phyloP scores from a whole-genome alignment of 805 yeast species.

The Nakazawaea wyomingensis region DNA sequence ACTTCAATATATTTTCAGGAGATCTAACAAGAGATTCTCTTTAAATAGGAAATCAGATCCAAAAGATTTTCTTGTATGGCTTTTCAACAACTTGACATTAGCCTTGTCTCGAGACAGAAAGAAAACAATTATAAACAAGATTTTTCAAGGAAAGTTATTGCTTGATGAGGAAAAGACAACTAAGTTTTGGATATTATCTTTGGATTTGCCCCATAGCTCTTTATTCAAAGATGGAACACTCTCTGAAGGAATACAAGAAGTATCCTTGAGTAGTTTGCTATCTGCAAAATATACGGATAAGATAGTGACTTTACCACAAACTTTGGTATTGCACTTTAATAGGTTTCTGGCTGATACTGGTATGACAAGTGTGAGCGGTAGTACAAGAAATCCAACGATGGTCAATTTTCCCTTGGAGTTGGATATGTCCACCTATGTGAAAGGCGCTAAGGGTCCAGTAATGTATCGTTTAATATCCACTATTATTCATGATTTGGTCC shows the following conservation, averaged over 20 bases:
- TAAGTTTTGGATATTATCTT: slow-evolving; percentile 48
- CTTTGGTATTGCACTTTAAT: slow-evolving; percentile 51
- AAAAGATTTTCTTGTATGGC: slow-evolving; percentile 53
- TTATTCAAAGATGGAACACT: slow-evolving; percentile 46
- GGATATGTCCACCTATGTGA: slow-evolving; percentile 30
- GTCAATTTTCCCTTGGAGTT: slow-evolving; percentile 50
- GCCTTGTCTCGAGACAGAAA: slow-evolving; percentile 18
- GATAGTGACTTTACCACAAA: slow-evolving; percentile 43
- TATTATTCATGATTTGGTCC: slow-evolving; percentile 34
- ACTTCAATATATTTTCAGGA: slow-evolving; percentile 39
- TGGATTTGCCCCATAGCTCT: slow-evolving; percentile 58
- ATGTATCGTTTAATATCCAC: slow-evolving; percentile 45
- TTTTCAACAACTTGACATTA: slow-evolving; percentile 41
- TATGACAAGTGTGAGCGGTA: slow-evolving; percentile 24
- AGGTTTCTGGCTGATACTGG: slow-evolving; percentile 37
- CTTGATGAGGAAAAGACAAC: slow-evolving; percentile 26
- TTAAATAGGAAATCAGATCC: slow-evolving; percentile 43
- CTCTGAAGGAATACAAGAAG: slow-evolving; percentile 46
- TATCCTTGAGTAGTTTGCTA: slow-evolving; percentile 39
- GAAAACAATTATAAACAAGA: slow-evolving; percentile 24
- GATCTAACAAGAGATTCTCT: slow-evolving; percentile 39
- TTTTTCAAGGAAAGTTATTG: slow-evolving; percentile 51
- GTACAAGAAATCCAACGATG: slow-evolving; percentile 52
- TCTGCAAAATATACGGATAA: slow-evolving; percentile 28
- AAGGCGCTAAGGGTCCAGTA: slow-evolving; percentile 16